Conservation (phyloP, 805 yeast species). For the Lachancea dasiensis region DNA sequence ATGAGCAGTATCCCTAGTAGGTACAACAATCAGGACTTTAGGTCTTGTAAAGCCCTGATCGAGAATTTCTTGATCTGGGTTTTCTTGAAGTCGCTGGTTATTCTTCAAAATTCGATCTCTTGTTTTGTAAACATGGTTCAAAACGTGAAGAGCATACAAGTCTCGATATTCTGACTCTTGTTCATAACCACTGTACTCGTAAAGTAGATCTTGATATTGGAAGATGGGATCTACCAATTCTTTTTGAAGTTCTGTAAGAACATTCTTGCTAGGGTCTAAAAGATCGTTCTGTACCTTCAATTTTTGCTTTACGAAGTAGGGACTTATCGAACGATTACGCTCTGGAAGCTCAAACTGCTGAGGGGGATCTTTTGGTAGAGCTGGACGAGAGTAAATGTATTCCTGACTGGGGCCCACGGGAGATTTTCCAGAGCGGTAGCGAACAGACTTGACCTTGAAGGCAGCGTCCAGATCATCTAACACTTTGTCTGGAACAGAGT, state of each 20-base stretch:
- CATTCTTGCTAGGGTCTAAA: constrained; percentile 17
- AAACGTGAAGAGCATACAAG: constrained; percentile 60
- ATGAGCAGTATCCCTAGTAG: constrained; percentile 76
- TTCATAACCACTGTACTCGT: constrained; percentile 48
- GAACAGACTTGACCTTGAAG: constrained; percentile 29
- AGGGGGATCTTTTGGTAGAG: constrained; percentile 13
- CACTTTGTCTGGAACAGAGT: constrained; percentile 34
- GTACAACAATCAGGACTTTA: constrained; percentile 72
- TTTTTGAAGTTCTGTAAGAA: constrained; percentile 42
- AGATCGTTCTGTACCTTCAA: constrained; percentile 28
- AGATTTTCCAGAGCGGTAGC: constrained; percentile 21
- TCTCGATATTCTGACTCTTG: constrained; percentile 51
- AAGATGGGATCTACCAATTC: constrained; percentile 58
- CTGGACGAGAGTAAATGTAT: constrained; percentile 26
- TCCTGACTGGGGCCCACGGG: constrained; percentile 17
- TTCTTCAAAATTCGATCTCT: constrained; percentile 80
- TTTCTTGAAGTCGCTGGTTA: constrained; percentile 48
- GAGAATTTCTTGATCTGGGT: constrained; percentile 54
- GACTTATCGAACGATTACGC: constrained; percentile 21
- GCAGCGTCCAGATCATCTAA: constrained; percentile 36
- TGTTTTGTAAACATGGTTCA: constrained; percentile 82
- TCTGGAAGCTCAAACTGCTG: constrained; percentile 19
- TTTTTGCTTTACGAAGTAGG: constrained; percentile 45
- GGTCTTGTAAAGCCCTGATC: constrained; percentile 98
- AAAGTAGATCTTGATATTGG: constrained; percentile 64